Evolutionary conservation across 768 basidiomycete genomes (phyloP).

Genomic region (Lactifluus echinatus): DNA sequence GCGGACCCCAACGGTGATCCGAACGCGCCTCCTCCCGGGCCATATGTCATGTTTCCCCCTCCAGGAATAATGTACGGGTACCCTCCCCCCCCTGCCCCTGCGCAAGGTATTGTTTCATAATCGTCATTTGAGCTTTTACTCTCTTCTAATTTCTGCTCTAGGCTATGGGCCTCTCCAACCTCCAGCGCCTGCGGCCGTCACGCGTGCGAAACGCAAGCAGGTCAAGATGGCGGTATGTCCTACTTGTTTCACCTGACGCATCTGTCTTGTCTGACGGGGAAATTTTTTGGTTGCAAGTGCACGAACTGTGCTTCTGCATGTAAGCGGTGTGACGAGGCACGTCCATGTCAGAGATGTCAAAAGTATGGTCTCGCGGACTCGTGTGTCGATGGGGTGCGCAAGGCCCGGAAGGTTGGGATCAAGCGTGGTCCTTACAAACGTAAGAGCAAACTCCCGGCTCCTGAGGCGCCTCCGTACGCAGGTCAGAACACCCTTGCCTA

Average conservation of each 20-base stretch:
- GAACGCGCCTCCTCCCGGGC: constrained; percentile 7
- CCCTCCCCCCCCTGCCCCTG: constrained; percentile 20
- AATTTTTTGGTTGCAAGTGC: constrained; percentile 29
- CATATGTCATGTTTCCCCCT: constrained; percentile 19
- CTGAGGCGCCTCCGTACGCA: constrained; percentile 21
- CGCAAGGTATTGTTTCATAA: constrained; percentile 11
- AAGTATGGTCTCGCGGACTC: constrained; percentile 51
- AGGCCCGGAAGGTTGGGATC: constrained; percentile 55
- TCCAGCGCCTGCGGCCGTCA: constrained; percentile 23
- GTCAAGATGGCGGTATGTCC: constrained; percentile 50
- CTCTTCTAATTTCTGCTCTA: neutral
- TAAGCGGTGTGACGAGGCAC: constrained; percentile 48
- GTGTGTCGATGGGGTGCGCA: constrained; percentile 54
- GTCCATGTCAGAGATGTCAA: constrained; percentile 55
- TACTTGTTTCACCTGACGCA: neutral
- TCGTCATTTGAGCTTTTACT: neutral
- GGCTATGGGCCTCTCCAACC: constrained; percentile 22
- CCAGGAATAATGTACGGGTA: constrained; percentile 23
- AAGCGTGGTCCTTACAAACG: constrained; percentile 53
- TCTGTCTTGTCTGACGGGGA: constrained; percentile 3
- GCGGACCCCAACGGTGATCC: constrained; percentile 18
- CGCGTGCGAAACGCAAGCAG: constrained; percentile 41
- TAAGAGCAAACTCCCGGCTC: constrained; percentile 31
- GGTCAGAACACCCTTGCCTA: constrained; percentile 16
- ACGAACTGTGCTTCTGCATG: constrained; percentile 51